These are phyloP conservation scores for Serendipita sp. DNA, from an alignment of 768 basidiomycete species.

Conservation along the genomic window DNA sequence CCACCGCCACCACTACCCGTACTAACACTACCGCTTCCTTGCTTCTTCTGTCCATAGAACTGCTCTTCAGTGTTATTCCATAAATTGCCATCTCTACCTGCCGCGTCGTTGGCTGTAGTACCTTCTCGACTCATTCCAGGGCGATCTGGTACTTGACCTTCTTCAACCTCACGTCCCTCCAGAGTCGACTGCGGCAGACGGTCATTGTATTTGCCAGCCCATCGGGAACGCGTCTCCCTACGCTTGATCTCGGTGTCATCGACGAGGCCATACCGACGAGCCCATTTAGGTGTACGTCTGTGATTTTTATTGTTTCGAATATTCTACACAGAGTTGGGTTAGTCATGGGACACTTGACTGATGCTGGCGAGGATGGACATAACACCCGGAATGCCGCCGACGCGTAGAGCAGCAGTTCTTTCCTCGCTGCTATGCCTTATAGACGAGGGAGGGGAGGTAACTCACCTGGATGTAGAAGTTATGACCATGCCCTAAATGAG, in stretches of 20 bases:
- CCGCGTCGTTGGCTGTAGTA: constrained; percentile 10
- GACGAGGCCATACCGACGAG: constrained; percentile 75
- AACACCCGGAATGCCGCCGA: not conserved
- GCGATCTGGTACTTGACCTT: constrained; percentile 46
- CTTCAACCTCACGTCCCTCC: constrained; percentile 57
- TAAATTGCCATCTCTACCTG: constrained; percentile 22
- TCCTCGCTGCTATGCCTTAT: no score
- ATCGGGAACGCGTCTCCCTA: constrained; percentile 65
- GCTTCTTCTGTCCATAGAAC: constrained; percentile 36
- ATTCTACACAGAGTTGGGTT: constrained; percentile 36
- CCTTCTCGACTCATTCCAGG: constrained; percentile 9
- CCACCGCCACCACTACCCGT: constrained; percentile 21
- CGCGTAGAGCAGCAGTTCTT: not conserved
- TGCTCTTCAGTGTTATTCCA: constrained; percentile 62
- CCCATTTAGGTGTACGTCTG: constrained; percentile 91
- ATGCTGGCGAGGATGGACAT: not conserved
- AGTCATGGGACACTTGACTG: constrained; percentile 7
- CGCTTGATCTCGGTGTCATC: constrained; percentile 63
- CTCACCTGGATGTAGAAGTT: constrained; percentile 82
- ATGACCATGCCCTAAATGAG: constrained; percentile 58
- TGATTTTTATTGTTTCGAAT: constrained; percentile 91
- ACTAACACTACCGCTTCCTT: constrained; percentile 18
- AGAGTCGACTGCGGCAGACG: constrained; percentile 53
- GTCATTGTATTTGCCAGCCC: constrained; percentile 78
- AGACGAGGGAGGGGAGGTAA: not conserved